Base-by-base conservation (phyloP, 768 basidiomycete species). In the Podaxis sp. region DNA sequence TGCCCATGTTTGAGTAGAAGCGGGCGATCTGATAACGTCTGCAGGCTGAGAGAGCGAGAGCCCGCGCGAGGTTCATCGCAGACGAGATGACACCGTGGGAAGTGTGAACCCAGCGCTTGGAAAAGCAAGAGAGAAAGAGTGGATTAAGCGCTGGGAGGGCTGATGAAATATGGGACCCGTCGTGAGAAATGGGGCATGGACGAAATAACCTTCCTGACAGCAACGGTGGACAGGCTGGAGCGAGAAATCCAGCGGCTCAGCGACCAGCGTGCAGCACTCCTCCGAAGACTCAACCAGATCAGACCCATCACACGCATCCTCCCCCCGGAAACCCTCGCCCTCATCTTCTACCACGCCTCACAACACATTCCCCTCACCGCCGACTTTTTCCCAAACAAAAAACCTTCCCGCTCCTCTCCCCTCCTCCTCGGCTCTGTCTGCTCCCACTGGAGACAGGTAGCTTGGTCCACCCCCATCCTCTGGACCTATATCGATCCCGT, bases 251-350 rank as follows among this genome's bases (percentile, higher is more conserved):
- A 61, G n/a, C 41, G 22, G 12, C 53, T 61, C 40, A 55, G 38
- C 41, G 43, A 9, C 2, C 52, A 49, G 11, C 52, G 52, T 12
- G 60, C 60, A 4, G 9, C 52, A 1, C 60, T 61, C 22, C 60
- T 61, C 33, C 60, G 60, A 15, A 12, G 60, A 19, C 60, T 54
- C 4, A 61, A 61, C 53, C 27, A 43, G 7, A 46, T 61, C 41
- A 22, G 33, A 9, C 57, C 57, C n/a, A 37, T 37, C 29, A 19
- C 57, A 15, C 60, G 60, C 46, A 11, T 33, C 15, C 27, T 61
- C n/a, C 60, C 60, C 19, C 60, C 60, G 24, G 60, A 61, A 38
- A 61, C 43, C 15, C 60, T 61, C 7, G 60, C 60, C 9, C 19
- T 55, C 41, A 37, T 61, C 41, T 61, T 61, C 41, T 19, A 43